Base-by-base conservation (phyloP, 495 filamentous ascomycete genomes). In the Halenospora varia region DNA sequence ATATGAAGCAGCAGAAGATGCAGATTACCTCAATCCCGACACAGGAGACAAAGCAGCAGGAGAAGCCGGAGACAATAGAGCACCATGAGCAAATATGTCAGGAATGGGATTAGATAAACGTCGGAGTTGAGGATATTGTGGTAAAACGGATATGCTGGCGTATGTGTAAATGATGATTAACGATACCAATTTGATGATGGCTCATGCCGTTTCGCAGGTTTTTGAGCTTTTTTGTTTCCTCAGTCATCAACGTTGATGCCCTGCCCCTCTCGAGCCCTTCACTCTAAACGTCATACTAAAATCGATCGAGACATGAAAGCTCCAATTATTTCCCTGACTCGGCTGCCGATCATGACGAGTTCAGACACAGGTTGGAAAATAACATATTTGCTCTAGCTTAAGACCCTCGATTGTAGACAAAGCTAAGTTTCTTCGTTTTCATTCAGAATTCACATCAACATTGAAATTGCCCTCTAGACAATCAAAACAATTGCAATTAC, bases 1-100 rank as follows among this genome's bases (percentile, higher is more conserved):
- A 75, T 98, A 98, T 68, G 94, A 97, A 73, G 93, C 92, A 19
- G 94, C 94, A 18, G 94, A 98, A 73, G 80, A 86, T 65, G 83
- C 88, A 53, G 83, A 89, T 64, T 98, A 98, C 72, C 74, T 98
- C 25, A 66, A 63, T 25, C 61, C 64, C 24, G 64, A 63, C 35
- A 52, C 50, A 9, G 58, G 51, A 10, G 59, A 56, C 6, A 60
- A 54, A 45, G 55, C 57, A 1, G 48, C 24, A 10, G 64, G 64
- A 11, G 60, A 63, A 44, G 55, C 64, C 15, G 52, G 58, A 17
- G 64, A 66, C 51, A 63, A 59, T 25, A 54, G 63, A 50, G 45
- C 55, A 0, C 53, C 63, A 19, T 65, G 56, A 65, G 35, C 23
- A 19, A 8, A 39, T n/a, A 42, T 23, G 24, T 19, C 13, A 15